Base-by-base conservation (phyloP, 345 rosid species). In the Zanthoxylum bungeanum region DNA sequence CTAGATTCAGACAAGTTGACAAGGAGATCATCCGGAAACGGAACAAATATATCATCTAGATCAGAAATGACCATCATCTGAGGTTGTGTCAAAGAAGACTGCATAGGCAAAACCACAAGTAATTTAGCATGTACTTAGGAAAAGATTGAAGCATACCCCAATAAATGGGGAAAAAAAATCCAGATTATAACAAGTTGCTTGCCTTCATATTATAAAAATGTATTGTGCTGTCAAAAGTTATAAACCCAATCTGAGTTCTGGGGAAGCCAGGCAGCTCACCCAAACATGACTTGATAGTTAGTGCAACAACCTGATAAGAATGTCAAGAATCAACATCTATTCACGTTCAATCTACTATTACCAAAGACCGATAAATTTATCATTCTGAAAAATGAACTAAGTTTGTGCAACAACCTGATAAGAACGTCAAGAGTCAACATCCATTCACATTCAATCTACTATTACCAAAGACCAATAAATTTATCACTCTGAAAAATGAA, bases 31-130 rank as follows among this genome's bases (percentile, higher is more conserved):
- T 96, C 98, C 4, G 97, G 97, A 75, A 93, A 80, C 1, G 99
- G 99, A 65, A 91, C 71, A 77, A 96, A 96, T 62, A 96, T 70
- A 77, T 93, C 99, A 76, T 96, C 99, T 46, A 93, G 85, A 81
- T 96, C 99, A 4, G 99, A 87, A 71, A 96, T 93, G 71, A 96
- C 98, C 97, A 96, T 91, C 99, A 96, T 93, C 76, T 96, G 99
- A 78, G 99, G 97, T 78, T 93, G 99, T 49, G 88, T 87, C 84
- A 96, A 81, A 66, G 98, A 93, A 72, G 98, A 91, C 99, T 96
- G 91, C 88, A 82, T 42, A 66, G 42, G 67, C 68, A 77, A 68
- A 71, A 27, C 58, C 60, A 73, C 31, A 69, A 72, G 66, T 61
- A 66, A n/a, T n/a, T 66, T 31, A 59, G 52, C 51, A 70, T 65